These are phyloP conservation scores for Tephrocybe sp. DNA, from an alignment of 768 basidiomycete genomes.

Conservation along the genomic window DNA sequence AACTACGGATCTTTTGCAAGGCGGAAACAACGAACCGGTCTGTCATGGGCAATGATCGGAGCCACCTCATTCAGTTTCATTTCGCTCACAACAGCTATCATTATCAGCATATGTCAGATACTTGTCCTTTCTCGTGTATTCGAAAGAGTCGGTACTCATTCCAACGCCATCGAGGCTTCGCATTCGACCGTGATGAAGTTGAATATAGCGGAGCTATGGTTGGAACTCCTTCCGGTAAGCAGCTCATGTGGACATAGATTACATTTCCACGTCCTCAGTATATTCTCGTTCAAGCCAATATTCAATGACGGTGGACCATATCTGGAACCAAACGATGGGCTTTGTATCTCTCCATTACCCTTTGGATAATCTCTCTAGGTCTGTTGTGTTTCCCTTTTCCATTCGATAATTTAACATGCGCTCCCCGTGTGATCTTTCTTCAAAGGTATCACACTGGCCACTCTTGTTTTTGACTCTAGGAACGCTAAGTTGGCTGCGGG, in stretches of 20 bases:
- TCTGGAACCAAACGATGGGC: neutral
- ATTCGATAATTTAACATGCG: neutral
- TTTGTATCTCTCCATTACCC: neutral
- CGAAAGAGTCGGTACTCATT: no score
- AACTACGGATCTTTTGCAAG: no score
- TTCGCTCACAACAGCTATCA: neutral
- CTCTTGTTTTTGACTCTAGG: neutral
- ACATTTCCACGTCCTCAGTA: no score
- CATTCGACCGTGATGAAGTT: no score
- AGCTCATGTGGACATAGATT: neutral
- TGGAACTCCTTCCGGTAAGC: neutral
- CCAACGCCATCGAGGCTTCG: no score
- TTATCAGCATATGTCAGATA: neutral
- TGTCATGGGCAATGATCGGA: neutral
- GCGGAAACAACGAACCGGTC: neutral
- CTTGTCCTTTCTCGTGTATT: neutral
- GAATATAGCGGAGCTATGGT: no score
- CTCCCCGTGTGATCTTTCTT: neutral
- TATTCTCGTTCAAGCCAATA: neutral
- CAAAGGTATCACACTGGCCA: neutral
- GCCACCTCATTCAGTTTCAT: neutral
- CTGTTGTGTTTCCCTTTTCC: neutral
- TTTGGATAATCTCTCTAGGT: neutral
- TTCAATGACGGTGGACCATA: neutral
- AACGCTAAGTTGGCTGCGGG: neutral